Evolutionary conservation across 2,329 filamentous ascomycete species (phyloP).

Genomic region (Penicillium glabrum): DNA sequence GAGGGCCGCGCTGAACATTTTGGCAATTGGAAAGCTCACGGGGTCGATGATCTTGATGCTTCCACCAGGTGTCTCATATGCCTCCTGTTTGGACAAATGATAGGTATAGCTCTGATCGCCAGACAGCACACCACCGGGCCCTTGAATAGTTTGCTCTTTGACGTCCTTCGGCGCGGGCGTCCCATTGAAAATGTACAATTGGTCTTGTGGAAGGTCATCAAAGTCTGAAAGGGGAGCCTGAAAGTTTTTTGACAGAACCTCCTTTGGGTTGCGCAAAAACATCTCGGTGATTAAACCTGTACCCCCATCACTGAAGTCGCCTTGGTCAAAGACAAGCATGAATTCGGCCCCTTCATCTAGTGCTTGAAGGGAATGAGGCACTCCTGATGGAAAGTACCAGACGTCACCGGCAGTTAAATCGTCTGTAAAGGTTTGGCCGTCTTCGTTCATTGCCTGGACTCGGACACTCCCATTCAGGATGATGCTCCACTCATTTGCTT

Average conservation of each 20-base stretch:
- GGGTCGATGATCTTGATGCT: slow-evolving; percentile 11
- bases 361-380: slow-evolving; percentile 10
- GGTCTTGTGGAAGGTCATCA: slow-evolving; percentile 4
- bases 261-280: slow-evolving; percentile 6
- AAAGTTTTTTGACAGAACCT: slow-evolving; percentile 4
- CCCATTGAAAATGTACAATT: slow-evolving; percentile 7
- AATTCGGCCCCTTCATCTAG: slow-evolving; percentile 13
- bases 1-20: slow-evolving; percentile 4
- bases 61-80: slow-evolving; percentile 5
- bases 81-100: slow-evolving; percentile 2
- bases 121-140: not conserved
- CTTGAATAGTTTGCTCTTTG: slow-evolving; percentile 1
- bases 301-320: slow-evolving; percentile 2
- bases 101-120: slow-evolving; percentile 4
- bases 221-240: slow-evolving; percentile 3
- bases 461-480: slow-evolving; percentile 4
- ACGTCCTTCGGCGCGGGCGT: slow-evolving; percentile 3
- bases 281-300: slow-evolving; percentile 4
- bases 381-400: slow-evolving; percentile 5
- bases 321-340: slow-evolving; percentile 16
- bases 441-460: slow-evolving; percentile 4
- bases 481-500: slow-evolving; percentile 5
- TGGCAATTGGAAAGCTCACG: slow-evolving; percentile 3
- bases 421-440: slow-evolving; percentile 4
- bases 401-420: slow-evolving; percentile 4